Conservation (phyloP, 768 basidiomycete species). For the Rhodotorula babjevae region DNA sequence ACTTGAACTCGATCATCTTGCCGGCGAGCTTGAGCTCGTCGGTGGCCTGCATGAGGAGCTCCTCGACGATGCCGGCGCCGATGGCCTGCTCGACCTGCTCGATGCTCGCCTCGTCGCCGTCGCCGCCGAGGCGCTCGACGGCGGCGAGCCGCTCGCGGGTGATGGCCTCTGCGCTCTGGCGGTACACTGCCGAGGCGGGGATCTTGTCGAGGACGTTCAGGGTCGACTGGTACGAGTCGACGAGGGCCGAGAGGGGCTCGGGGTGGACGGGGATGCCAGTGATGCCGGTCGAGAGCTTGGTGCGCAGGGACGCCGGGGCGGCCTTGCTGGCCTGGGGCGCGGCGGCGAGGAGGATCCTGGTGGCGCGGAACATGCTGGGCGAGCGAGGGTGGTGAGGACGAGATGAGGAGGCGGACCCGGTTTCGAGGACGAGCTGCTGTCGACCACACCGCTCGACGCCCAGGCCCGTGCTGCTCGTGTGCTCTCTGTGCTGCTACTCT, state of each 20-base stretch:
- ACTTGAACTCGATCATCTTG: slow-evolving; percentile 90
- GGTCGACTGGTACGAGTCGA: slow-evolving; percentile 70
- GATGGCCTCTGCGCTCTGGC: slow-evolving; percentile 79
- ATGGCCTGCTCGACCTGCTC: slow-evolving; percentile 65
- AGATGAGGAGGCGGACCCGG: background rate
- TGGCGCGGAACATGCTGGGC: slow-evolving; percentile 28
- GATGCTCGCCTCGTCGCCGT: slow-evolving; percentile 61
- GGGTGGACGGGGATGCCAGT: slow-evolving; percentile 78
- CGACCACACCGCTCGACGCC: too few relatives aligned
- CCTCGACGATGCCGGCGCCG: slow-evolving; percentile 80
- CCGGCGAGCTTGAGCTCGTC: slow-evolving; percentile 71
- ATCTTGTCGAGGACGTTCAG: slow-evolving; percentile 61
- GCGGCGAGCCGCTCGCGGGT: slow-evolving; percentile 72
- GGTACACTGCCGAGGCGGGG: slow-evolving; percentile 79
- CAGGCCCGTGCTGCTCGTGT: too few relatives aligned
- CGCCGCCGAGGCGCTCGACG: slow-evolving; percentile 48
- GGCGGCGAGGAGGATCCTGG: slow-evolving; percentile 13
- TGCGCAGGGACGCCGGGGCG: slow-evolving; percentile 1
- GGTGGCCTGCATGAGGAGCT: slow-evolving; percentile 71
- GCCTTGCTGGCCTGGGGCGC: background rate
- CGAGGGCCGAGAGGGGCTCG: slow-evolving; percentile 73
- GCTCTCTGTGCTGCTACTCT: too few relatives aligned
- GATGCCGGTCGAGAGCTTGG: slow-evolving; percentile 76
- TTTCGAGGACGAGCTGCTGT: too few relatives aligned
- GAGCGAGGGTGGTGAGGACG: background rate